A percentile compares a stretch with the other conserved stretches of the same genome.
These are phyloP conservation scores for Lyophyllum atratum DNA, from an alignment of 768 basidiomycete genomes.

Conservation along the genomic window DNA sequence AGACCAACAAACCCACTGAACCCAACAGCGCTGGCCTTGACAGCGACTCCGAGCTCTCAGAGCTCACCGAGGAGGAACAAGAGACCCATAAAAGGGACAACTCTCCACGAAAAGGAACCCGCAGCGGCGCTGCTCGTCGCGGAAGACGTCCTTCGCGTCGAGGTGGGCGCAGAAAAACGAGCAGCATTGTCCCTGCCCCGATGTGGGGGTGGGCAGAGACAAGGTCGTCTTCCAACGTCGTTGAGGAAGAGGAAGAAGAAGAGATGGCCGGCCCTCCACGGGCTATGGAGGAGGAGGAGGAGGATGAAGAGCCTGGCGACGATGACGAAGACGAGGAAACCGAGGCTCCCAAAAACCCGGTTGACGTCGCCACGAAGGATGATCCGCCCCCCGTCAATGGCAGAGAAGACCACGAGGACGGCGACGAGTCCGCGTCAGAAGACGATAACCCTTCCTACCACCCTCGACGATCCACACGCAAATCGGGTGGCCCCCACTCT, in stretches of 20 bases:
- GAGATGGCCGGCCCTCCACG: constrained; percentile 46
- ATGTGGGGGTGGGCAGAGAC: constrained; percentile 88
- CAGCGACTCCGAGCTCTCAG: constrained; percentile 77
- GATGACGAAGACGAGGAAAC: constrained; percentile 37
- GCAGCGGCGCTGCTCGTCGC: constrained; percentile 13
- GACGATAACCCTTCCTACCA: constrained; percentile 16
- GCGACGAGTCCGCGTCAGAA: constrained; percentile 14
- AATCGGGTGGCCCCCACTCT: constrained; percentile 1
- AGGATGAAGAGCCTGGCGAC: constrained; percentile 38
- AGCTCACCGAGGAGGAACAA: constrained; percentile 82
- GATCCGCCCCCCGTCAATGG: constrained; percentile 13
- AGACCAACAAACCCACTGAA: constrained; percentile 19
- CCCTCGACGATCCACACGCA: constrained; percentile 12
- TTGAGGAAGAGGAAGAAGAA: constrained; percentile 56
- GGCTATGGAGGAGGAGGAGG: constrained; percentile 68
- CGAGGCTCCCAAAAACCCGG: constrained; percentile 7
- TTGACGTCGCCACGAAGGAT: constrained; percentile 14
- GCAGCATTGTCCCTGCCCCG: constrained; percentile 72
- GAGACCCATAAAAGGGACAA: constrained; percentile 41
- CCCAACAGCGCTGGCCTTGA: constrained; percentile 45
- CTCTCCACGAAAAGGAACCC: constrained; percentile 22
- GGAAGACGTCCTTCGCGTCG: constrained; percentile 23
- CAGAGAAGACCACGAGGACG: constrained; percentile 16
- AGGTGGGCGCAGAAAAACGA: constrained; percentile 26
- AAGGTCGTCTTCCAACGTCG: constrained; percentile 35